Evolutionary conservation across 768 basidiomycete genomes (phyloP), one percentile per base, ranked within the genome.

Genomic region (Boletales sp.): DNA sequence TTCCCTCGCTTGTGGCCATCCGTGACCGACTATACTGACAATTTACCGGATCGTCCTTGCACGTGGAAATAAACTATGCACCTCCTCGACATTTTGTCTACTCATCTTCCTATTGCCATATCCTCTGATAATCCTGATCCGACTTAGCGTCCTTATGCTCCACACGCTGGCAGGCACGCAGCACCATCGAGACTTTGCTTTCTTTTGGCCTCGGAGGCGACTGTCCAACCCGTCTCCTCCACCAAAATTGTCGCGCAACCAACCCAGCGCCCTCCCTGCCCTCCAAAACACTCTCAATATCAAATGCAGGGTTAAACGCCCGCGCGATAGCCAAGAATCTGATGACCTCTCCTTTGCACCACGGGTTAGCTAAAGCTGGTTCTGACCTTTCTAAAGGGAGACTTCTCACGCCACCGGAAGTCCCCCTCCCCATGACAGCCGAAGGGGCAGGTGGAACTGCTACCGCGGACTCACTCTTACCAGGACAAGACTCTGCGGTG

Each of bases 121-220:
- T 44, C 52, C 1, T 41, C 51, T n/a, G n/a, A n/a, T n/a, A n/a
- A n/a, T n/a, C n/a, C n/a, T n/a, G n/a, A 7, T 8, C 46, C 8
- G 58, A 54, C 37, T 41, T 29, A 50, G 5, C 2, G 31, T n/a
- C n/a, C n/a, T n/a, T n/a, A n/a, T n/a, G 19, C 15, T 57, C 53
- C 0, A 40, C 47, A 0, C n/a, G n/a, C n/a, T n/a, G n/a, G n/a
- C 49, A 56, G 24, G 35, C 47, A 0, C 49, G 57, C 3, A 18
- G 37, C 2, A 14, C 27, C 14, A 35, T 70, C 12, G 70, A 70
- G 14, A 52, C 49, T 0, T 30, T 72, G 12, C 57, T 70, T 29
- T 40, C 56, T 14, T 71, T 70, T 56, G 62, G 55, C 3, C 53
- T 66, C n/a, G 69, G 69, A 1, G 62, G 48, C 5, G 59, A 61